Evolutionary conservation across 2,329 filamentous ascomycete species (phyloP).

Genomic region (Ophidiomyces ophidiicola): DNA sequence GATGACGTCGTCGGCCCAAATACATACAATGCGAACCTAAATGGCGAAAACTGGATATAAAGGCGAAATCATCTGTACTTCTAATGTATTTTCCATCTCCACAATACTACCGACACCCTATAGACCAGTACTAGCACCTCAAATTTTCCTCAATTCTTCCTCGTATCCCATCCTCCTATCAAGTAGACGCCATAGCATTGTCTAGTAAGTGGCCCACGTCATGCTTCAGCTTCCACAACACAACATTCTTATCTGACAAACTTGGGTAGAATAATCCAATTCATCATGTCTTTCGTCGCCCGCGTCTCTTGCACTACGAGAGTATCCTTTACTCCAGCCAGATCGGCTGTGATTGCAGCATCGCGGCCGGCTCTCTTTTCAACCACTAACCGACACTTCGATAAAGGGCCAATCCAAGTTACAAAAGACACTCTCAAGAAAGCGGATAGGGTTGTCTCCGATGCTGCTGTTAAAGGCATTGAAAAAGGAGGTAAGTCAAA

Average conservation of each 20-base stretch:
- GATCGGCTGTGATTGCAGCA: slow-evolving; percentile 14
- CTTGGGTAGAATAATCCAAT: no score
- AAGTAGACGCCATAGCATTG: no score
- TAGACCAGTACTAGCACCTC: no score
- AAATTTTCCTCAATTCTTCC: no score
- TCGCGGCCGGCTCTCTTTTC: slow-evolving; percentile 34
- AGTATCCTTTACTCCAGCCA: slow-evolving; percentile 16
- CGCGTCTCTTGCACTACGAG: slow-evolving; percentile 24
- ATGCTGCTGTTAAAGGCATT: slow-evolving; percentile 49
- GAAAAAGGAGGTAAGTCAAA: slow-evolving; percentile 53
- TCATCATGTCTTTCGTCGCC: slow-evolving; percentile 28
- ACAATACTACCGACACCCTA: no score
- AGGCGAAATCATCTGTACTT: no score
- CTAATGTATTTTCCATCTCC: no score
- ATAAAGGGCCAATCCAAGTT: slow-evolving; percentile 43
- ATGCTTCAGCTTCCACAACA: background rate
- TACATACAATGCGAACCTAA: slow-evolving; percentile 4
- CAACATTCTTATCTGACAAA: background rate
- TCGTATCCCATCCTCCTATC: no score
- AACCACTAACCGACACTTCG: slow-evolving; percentile 35
- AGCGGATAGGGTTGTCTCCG: slow-evolving; percentile 44
- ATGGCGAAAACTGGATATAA: no score
- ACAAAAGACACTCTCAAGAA: slow-evolving; percentile 48
- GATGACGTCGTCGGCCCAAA: slow-evolving; percentile 6
- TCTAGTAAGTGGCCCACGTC: no score